A percentile compares a stretch with the other conserved stretches of the same genome.
Evolutionary conservation across 305 asterid genomes (phyloP).

Genomic region (Solanum chacoense): DNA sequence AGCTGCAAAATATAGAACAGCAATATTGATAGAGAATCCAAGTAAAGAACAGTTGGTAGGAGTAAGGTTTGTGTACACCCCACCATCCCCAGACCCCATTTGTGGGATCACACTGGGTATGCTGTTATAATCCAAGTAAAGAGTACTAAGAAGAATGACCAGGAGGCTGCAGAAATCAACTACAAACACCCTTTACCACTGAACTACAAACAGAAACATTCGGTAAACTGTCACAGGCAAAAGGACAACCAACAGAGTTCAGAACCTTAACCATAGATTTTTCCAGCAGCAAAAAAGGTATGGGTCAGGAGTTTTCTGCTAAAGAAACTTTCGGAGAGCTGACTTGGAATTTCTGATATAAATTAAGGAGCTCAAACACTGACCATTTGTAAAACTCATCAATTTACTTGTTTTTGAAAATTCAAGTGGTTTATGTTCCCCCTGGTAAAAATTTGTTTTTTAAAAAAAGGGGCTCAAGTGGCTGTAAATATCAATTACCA

Average conservation of each 20-base stretch:
- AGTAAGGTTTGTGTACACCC: neutral
- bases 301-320: neutral
- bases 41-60: neutral
- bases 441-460: neutral
- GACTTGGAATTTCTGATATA: neutral
- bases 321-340: neutral
- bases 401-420: neutral
- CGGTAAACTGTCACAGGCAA: neutral
- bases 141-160: neutral
- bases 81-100: neutral
- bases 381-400: neutral
- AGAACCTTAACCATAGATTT: neutral
- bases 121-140: neutral
- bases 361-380: neutral
- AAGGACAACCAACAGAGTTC: neutral
- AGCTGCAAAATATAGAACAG: slow-evolving; percentile 39
- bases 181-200: neutral
- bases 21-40: neutral
- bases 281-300: neutral
- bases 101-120: neutral
- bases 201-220: neutral
- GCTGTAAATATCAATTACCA: slow-evolving; percentile 33
- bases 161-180: slow-evolving; percentile 1
- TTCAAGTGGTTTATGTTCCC: neutral
- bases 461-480: neutral